These are phyloP conservation scores for Lolium perenne DNA, from an alignment of 176 grass and related monocot genomes.

Conservation along the genomic window DNA sequence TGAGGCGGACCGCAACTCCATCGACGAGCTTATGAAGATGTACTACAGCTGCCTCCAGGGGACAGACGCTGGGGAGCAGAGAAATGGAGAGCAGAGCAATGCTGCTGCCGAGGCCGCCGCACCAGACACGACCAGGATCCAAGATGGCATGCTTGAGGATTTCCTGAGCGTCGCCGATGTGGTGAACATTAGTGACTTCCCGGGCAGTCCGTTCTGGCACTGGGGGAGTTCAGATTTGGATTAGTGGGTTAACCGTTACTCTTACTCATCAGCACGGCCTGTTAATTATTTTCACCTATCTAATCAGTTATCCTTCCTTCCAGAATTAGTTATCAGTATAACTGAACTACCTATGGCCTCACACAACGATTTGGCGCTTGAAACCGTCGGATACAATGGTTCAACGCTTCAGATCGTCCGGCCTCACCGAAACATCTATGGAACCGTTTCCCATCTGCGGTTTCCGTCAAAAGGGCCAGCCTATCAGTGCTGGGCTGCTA, in stretches of 20 bases:
- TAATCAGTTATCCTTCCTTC: background rate
- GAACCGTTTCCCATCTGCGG: too few species aligned
- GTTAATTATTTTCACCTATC: background rate
- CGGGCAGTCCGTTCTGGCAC: constrained; percentile 32
- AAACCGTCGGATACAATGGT: too few species aligned
- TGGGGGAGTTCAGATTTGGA: constrained; percentile 30
- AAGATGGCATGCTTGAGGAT: constrained; percentile 8
- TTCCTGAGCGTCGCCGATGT: constrained; percentile 29
- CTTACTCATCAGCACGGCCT: too few species aligned
- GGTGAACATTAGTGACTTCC: constrained; percentile 45
- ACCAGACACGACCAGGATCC: background rate
- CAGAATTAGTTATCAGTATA: too few species aligned
- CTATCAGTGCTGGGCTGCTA: too few species aligned
- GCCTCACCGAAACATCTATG: too few species aligned
- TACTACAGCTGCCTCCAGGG: constrained; percentile 52
- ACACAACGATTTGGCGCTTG: too few species aligned
- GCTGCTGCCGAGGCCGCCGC: background rate
- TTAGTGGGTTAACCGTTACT: background rate
- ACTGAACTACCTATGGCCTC: too few species aligned
- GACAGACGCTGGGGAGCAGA: background rate
- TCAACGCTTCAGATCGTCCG: too few species aligned
- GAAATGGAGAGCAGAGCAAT: constrained; percentile 17
- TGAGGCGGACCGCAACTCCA: constrained; percentile 44
- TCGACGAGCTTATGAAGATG: constrained; percentile 56
- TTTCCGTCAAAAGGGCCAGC: too few species aligned